Percentiles rank a stretch among this genome's conserved stretches.
Evolutionary conservation across 1,284 basidiomycete species (phyloP).

Genomic region (Volvariella surrecta): DNA sequence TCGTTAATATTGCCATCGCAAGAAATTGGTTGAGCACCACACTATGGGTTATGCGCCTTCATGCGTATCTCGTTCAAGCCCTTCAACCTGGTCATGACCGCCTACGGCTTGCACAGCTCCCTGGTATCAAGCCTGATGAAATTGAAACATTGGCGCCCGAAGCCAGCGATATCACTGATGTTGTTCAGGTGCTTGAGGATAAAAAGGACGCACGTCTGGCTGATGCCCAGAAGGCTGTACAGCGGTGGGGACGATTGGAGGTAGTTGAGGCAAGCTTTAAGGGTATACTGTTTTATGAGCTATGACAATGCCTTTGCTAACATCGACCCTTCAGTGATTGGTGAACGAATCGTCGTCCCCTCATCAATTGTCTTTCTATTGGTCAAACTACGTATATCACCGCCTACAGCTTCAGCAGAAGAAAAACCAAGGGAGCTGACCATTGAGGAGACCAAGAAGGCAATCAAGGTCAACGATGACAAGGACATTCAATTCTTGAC

Average conservation of each 20-base stretch:
- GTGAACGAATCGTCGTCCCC: slow-evolving; percentile 83
- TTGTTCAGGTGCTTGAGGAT: slow-evolving; percentile 43
- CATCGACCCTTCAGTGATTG: slow-evolving; percentile 58
- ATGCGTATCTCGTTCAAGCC: slow-evolving; percentile 83
- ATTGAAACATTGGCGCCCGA: slow-evolving; percentile 31
- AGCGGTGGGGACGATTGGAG: slow-evolving; percentile 76
- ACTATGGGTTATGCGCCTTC: slow-evolving; percentile 73
- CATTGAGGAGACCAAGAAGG: slow-evolving; percentile 42
- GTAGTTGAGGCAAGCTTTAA: slow-evolving; percentile 84
- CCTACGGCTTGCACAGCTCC: slow-evolving; percentile 63
- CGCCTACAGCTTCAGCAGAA: slow-evolving; percentile 25
- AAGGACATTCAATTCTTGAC: slow-evolving; percentile 64
- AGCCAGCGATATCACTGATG: slow-evolving; percentile 34
- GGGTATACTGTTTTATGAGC: slow-evolving; percentile 38
- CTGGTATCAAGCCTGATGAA: slow-evolving; percentile 53
- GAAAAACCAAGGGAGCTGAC: slow-evolving; percentile 27
- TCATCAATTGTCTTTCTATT: slow-evolving; percentile 86
- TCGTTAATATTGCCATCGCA: slow-evolving; percentile 78
- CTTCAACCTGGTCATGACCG: slow-evolving; percentile 49
- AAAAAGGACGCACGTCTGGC: slow-evolving; percentile 41
- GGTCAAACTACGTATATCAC: slow-evolving; percentile 70
- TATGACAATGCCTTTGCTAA: slow-evolving; percentile 4
- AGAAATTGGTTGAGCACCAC: slow-evolving; percentile 91
- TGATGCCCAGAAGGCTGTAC: slow-evolving; percentile 63
- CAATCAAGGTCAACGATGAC: slow-evolving; percentile 43